These are phyloP conservation scores for Verticillium dahliae DNA, from an alignment of 2,329 filamentous ascomycete genomes.

Conservation along the genomic window DNA sequence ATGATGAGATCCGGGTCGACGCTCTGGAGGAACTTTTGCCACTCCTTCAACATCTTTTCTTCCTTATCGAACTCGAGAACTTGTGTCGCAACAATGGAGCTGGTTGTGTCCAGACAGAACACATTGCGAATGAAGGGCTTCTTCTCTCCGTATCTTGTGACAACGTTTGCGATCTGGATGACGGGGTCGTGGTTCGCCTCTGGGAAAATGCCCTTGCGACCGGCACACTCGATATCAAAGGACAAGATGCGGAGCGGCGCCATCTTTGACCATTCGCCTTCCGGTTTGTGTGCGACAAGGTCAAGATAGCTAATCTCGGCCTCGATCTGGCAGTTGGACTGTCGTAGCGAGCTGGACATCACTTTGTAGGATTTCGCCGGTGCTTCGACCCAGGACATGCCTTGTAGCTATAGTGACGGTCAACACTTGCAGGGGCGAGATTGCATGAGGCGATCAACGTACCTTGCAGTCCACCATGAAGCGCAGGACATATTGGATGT, in stretches of 20 bases:
- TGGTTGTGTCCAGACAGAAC: conserved; percentile 89
- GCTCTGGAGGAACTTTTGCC: conserved; percentile 83
- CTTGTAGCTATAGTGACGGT: conserved; percentile 54
- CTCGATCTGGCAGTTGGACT: conserved; percentile 96
- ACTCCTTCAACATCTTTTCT: conserved; percentile 83
- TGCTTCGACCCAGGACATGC: conserved; percentile 97
- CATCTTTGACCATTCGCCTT: conserved; percentile 97
- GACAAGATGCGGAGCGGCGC: conserved; percentile 87
- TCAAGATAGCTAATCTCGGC: conserved; percentile 77
- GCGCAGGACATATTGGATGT: conserved; percentile 85
- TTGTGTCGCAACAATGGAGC: conserved; percentile 89
- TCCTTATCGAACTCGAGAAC: conserved; percentile 78
- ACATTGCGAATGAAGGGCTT: conserved; percentile 96
- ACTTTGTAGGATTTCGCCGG: conserved; percentile 68
- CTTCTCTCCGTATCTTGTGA: conserved; percentile 88
- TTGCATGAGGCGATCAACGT: conserved; percentile 15
- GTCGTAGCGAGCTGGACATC: conserved; percentile 56
- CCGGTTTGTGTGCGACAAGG: conserved; percentile 77
- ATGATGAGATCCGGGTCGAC: conserved; percentile 97
- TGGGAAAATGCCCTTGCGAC: conserved; percentile 94
- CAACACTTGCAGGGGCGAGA: neutral
- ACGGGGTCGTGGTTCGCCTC: conserved; percentile 88
- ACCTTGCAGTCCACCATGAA: conserved; percentile 98
- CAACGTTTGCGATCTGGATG: conserved; percentile 96
- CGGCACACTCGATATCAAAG: conserved; percentile 98